phyloP scores from a whole-genome alignment of 345 rosid genomes.

The Salix purpurea region DNA sequence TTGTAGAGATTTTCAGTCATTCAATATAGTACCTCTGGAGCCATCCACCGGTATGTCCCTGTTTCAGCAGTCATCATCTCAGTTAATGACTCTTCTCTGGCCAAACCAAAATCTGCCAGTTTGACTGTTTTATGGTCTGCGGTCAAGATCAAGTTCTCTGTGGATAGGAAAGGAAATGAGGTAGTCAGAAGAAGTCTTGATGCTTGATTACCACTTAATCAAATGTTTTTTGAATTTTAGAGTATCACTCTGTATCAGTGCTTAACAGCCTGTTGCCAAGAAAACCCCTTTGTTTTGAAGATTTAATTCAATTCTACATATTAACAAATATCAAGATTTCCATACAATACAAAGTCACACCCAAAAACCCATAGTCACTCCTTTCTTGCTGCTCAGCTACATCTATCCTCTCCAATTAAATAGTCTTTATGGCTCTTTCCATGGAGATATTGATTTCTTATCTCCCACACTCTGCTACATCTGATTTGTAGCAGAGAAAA shows the following conservation, averaged over 20 bases:
- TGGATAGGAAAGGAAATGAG: slow-evolving; percentile 19
- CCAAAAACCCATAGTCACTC: no score
- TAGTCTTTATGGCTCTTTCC: not conserved
- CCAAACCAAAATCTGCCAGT: slow-evolving; percentile 96
- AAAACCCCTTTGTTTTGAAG: not conserved
- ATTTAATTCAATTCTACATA: not conserved
- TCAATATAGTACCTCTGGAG: slow-evolving; percentile 69
- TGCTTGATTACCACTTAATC: not conserved
- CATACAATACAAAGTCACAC: not conserved
- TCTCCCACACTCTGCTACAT: no score
- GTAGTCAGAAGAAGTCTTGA: slow-evolving; percentile 9
- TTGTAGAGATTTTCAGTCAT: not conserved
- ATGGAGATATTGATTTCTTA: no score
- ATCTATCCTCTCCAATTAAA: not conserved
- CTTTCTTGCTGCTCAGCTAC: no score
- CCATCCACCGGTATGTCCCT: slow-evolving; percentile 99
- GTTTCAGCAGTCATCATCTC: slow-evolving; percentile 99
- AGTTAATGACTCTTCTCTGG: slow-evolving; percentile 94
- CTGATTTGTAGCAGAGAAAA: not conserved
- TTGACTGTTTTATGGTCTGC: slow-evolving; percentile 82
- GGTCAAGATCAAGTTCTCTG: slow-evolving; percentile 90
- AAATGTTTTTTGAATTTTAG: not conserved
- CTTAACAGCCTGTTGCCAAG: not conserved
- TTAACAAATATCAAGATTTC: no score
- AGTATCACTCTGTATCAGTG: not conserved